Percentiles rank a stretch among this genome's conserved stretches.
Conservation (phyloP, 768 basidiomycete species). For the Bullera alba region DNA sequence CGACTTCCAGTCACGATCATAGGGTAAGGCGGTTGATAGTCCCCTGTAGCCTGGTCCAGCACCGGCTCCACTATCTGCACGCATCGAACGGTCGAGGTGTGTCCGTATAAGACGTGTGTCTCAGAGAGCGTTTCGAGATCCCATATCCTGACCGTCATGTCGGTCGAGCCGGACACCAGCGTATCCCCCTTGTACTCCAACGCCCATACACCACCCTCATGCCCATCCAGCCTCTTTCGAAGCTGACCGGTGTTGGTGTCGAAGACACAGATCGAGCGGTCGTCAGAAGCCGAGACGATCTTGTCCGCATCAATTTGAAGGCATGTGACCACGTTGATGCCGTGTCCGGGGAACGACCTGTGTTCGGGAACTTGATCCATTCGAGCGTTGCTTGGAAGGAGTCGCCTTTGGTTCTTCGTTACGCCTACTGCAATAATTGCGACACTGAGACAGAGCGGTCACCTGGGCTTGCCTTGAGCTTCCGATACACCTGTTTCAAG, state of each 20-base stretch:
- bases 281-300: conserved; percentile 94
- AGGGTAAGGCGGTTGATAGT: conserved; percentile 60
- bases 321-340: conserved; percentile 78
- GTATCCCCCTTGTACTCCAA: conserved; percentile 63
- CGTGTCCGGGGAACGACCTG: conserved; percentile 78
- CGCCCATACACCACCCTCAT: conserved; percentile 96
- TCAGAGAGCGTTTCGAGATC: conserved; percentile 70
- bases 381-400: too few species aligned
- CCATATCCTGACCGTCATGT: conserved; percentile 89
- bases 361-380: conserved; percentile 57
- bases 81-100: conserved; percentile 93
- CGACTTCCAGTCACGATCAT: conserved; percentile 67
- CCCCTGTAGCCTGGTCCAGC: conserved; percentile 66
- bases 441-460: too few species aligned
- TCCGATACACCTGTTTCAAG: too few species aligned
- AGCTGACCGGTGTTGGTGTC: conserved; percentile 75
- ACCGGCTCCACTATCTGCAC: conserved; percentile 93
- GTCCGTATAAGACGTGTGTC: conserved; percentile 89
- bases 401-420: too few species aligned
- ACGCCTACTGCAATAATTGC: too few species aligned
- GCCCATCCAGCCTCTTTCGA: conserved; percentile 69
- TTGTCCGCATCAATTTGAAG: conserved; percentile 88
- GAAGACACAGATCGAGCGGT: conserved; percentile 93
- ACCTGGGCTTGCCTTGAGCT: too few species aligned
- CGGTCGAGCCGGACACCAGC: conserved; percentile 79